Evolutionary conservation across 257 asterid species (phyloP).

Genomic region (Solanum boliviense): DNA sequence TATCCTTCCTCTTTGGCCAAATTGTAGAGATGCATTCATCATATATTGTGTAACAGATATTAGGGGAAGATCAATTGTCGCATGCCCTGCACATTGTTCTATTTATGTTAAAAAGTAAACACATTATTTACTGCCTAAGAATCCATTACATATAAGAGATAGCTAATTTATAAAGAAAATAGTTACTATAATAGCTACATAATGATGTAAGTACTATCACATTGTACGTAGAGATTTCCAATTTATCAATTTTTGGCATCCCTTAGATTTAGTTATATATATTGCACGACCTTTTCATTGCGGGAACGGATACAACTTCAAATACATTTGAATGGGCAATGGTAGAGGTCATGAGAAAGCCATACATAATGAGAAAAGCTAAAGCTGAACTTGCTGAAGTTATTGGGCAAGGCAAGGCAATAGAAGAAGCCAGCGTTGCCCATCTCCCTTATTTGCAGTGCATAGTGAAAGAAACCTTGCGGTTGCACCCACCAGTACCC

Average conservation of each 20-base stretch:
- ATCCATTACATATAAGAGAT: background rate
- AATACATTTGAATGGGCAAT: constrained; percentile 76
- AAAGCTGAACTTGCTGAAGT: constrained; percentile 44
- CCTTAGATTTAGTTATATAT: background rate
- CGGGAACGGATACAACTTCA: constrained; percentile 60
- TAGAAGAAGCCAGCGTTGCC: constrained; percentile 36
- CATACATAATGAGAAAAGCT: constrained; percentile 34
- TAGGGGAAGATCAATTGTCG: background rate
- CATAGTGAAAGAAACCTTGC: constrained; percentile 45
- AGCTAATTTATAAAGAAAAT: background rate
- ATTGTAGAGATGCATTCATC: background rate
- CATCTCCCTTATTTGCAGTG: constrained; percentile 47
- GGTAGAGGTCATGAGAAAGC: constrained; percentile 53
- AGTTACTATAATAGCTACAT: background rate
- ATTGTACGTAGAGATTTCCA: background rate
- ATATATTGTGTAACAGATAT: background rate
- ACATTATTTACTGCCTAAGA: background rate
- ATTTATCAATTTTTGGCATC: background rate
- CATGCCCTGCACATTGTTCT: background rate
- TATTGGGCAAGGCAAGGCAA: constrained; percentile 34
- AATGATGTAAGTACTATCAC: background rate
- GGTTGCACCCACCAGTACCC: constrained; percentile 69
- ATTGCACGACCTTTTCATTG: constrained; percentile 47
- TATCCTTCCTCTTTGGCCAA: background rate
- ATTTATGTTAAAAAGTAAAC: background rate